Base-by-base conservation (phyloP, 192 early-diverging fungal genomes). In the Helicostylum pulchrum region DNA sequence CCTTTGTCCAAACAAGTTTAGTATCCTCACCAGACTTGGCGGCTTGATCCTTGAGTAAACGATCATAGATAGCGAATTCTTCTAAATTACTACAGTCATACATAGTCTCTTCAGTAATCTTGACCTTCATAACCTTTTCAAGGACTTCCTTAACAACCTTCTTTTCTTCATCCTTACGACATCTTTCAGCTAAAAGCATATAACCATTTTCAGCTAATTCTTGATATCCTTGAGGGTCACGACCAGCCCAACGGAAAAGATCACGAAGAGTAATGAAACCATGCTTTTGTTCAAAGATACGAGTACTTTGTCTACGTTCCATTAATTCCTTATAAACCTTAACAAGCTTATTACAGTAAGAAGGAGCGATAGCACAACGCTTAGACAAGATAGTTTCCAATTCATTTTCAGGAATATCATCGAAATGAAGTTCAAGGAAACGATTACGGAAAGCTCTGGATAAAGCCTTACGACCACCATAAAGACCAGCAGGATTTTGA, bases 401-500 rank as follows among this genome's bases (percentile, higher is more conserved):
- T 78, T 99, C 97, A 31, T 72, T 68, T 62, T 93, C 90, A 1
- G 97, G 97, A 47, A 99, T 95, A 71, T 99, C 97, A 65, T 89
- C 89, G 73, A 99, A 99, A 67, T 97, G 92, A 47, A 99, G 78
- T 71, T 99, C 97, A 54, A 98, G 72, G 72, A 99, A 99, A 66
- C 97, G 86, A 74, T 97, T 98, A 14, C 96, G 85, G 87, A 99
- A 99, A 0, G 97, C 97, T 9, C 96, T 82, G 0, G 94, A 96
- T 19, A 99, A 82, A 39, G 88, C 88, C 73, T 99, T 98, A 50
- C 97, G 90, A 9, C 97, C 97, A 58, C 95, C 96, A 73, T 99
- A 99, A 26, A 92, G 77, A 6, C 96, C 96, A n/a, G 97, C 88
- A 4, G 97, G 97, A 73, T 99, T 99, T 75, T 99, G 97, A 19